phyloP scores from a whole-genome alignment of 1,284 basidiomycete species.

The Tylopilus sp. region DNA sequence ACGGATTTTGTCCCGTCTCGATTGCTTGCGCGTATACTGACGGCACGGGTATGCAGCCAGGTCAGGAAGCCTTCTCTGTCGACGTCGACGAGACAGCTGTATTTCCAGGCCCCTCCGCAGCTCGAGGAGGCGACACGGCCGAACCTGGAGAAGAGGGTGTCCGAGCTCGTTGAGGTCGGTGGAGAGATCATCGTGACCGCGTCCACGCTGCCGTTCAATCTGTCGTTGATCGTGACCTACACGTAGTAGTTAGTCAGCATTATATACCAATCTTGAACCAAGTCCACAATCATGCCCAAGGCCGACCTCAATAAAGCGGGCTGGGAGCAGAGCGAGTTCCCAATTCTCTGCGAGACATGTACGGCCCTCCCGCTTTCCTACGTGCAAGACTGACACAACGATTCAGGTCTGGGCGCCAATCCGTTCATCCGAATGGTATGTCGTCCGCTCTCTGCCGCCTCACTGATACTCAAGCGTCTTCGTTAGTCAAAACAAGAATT shows the following conservation, averaged over 20 bases:
- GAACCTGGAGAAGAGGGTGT: constrained; percentile 83
- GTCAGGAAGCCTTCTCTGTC: constrained; percentile 89
- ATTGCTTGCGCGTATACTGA: constrained; percentile 11
- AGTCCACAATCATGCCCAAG: constrained; percentile 53
- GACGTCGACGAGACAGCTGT: constrained; percentile 66
- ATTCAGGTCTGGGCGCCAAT: constrained; percentile 78
- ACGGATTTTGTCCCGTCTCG: constrained; percentile 31
- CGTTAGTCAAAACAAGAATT: constrained; percentile 90
- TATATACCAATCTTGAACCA: constrained; percentile 10
- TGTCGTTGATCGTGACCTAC: constrained; percentile 68
- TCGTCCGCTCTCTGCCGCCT: constrained; percentile 10
- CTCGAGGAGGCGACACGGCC: constrained; percentile 82
- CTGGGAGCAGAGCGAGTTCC: constrained; percentile 88
- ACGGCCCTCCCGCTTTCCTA: constrained; percentile 28
- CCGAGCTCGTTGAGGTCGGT: constrained; percentile 71
- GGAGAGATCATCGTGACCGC: constrained; percentile 87
- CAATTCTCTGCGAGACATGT: constrained; percentile 91
- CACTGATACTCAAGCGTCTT: constrained; percentile 4
- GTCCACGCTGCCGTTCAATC: constrained; percentile 78
- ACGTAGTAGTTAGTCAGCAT: constrained; percentile 36
- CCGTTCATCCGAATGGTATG: constrained; percentile 86
- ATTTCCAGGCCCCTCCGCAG: constrained; percentile 88
- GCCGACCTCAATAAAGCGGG: constrained; percentile 86
- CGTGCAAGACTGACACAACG: constrained; percentile 10
- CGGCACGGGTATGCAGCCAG: constrained; percentile 55